A percentile compares a stretch with the other conserved stretches of the same genome.
phyloP scores from a whole-genome alignment of 371 early-diverging fungal genomes.

The Actinomucor elegans region DNA sequence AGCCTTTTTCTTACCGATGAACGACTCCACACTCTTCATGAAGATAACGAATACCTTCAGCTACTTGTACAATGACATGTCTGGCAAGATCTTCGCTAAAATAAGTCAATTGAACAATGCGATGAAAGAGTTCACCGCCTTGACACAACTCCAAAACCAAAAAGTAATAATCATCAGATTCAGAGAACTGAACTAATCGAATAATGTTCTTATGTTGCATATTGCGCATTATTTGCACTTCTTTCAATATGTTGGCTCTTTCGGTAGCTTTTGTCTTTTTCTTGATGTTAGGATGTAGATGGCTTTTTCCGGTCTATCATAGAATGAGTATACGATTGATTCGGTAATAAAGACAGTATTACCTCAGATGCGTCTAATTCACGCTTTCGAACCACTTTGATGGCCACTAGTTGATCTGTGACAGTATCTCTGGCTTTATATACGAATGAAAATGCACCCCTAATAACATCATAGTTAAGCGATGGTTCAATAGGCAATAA shows the following conservation, averaged over 20 bases:
- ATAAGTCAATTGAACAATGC: conserved; percentile 79
- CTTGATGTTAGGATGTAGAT: conserved; percentile 45
- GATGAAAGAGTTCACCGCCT: conserved; percentile 89
- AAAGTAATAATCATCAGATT: conserved; percentile 68
- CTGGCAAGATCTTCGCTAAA: conserved; percentile 77
- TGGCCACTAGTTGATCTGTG: conserved; percentile 68
- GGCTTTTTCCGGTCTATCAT: conserved; percentile 28
- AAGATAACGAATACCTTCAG: conserved; percentile 85
- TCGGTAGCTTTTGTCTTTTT: conserved; percentile 45
- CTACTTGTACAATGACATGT: conserved; percentile 88
- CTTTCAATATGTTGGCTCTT: conserved; percentile 80
- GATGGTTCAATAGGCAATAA: no score
- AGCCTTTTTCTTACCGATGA: conserved; percentile 78
- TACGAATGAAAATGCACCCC: conserved; percentile 82
- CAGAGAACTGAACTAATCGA: conserved; percentile 67
- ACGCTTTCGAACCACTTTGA: conserved; percentile 76
- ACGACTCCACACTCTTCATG: conserved; percentile 88
- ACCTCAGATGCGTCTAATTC: conserved; percentile 61
- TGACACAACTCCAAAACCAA: conserved; percentile 81
- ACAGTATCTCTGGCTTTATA: conserved; percentile 64
- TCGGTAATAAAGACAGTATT: conserved; percentile 16
- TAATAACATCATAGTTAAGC: conserved; percentile 12
- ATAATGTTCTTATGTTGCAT: conserved; percentile 83
- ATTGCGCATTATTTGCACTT: conserved; percentile 84
- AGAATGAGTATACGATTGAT: no score